Evolutionary conservation across 2,329 filamentous ascomycete genomes (phyloP).

Genomic region (Fusarium virguliforme): DNA sequence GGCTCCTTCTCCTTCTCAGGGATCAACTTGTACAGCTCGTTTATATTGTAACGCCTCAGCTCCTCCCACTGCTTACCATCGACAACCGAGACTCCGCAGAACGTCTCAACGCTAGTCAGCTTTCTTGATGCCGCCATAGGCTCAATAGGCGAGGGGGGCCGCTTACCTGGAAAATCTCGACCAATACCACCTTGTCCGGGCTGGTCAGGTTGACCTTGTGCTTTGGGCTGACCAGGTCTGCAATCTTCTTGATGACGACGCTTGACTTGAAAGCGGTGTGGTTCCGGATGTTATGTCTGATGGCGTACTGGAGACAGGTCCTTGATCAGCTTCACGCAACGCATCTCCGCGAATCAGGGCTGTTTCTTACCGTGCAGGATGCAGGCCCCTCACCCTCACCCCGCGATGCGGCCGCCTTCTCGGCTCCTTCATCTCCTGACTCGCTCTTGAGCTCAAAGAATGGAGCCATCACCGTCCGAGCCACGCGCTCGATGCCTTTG

Average conservation of each 20-base stretch:
- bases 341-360: constrained; percentile 20
- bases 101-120: constrained; percentile 67
- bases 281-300: constrained; percentile 83
- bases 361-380: constrained; percentile 61
- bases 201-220: constrained; percentile 84
- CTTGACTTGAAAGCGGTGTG: constrained; percentile 79
- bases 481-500: constrained; percentile 77
- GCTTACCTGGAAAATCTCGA: constrained; percentile 84
- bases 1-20: constrained; percentile 40
- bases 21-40: constrained; percentile 75
- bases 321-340: constrained; percentile 37
- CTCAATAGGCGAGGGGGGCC: constrained; percentile 39
- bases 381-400: constrained; percentile 39
- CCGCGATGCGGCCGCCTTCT: constrained; percentile 32
- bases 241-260: constrained; percentile 80
- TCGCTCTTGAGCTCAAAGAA: constrained; percentile 70
- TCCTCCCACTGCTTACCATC: constrained; percentile 78
- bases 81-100: constrained; percentile 86
- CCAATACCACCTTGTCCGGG: constrained; percentile 84
- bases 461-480: constrained; percentile 72
- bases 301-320: constrained; percentile 77
- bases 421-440: constrained; percentile 38
- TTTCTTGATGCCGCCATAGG: constrained; percentile 36
- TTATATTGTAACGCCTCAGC: constrained; percentile 84
- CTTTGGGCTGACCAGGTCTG: constrained; percentile 73